phyloP scores from a whole-genome alignment of 495 filamentous ascomycete species.

The Hypoxylon fragiforme region DNA sequence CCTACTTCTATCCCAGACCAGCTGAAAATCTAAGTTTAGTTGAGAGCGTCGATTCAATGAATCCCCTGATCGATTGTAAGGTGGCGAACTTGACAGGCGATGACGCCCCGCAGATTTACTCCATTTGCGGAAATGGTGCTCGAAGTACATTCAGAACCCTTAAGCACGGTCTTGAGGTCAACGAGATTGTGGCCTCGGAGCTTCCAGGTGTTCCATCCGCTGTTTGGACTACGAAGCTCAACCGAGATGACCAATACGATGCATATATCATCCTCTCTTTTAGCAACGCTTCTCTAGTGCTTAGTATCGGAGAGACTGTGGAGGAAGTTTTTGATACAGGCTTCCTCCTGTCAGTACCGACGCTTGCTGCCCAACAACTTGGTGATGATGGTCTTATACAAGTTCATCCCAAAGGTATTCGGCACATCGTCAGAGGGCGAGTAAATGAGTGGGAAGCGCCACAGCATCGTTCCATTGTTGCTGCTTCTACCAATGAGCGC shows the following conservation, averaged over 20 bases:
- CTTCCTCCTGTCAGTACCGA: conserved; percentile 83
- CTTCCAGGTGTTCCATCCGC: conserved; percentile 81
- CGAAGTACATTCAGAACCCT: conserved; percentile 87
- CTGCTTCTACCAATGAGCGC: conserved; percentile 90
- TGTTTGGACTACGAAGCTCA: conserved; percentile 94
- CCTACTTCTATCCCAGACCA: conserved; percentile 81
- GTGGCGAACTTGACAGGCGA: conserved; percentile 85
- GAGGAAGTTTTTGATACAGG: conserved; percentile 93
- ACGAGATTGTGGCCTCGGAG: conserved; percentile 91
- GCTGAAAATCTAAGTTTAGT: conserved; percentile 83
- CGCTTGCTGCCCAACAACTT: conserved; percentile 88
- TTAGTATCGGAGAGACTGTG: conserved; percentile 94
- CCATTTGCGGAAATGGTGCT: conserved; percentile 83
- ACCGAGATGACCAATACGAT: conserved; percentile 81
- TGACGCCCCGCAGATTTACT: conserved; percentile 95
- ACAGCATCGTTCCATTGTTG: conserved; percentile 90
- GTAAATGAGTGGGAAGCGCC: conserved; percentile 95
- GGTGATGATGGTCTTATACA: conserved; percentile 92
- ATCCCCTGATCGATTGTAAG: conserved; percentile 87
- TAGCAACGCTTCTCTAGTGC: conserved; percentile 73
- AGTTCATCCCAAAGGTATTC: conserved; percentile 91
- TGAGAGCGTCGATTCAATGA: conserved; percentile 85
- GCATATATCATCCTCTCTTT: conserved; percentile 72
- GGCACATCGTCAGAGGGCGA: conserved; percentile 80
- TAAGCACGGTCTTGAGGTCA: conserved; percentile 89